phyloP scores from a whole-genome alignment of 371 early-diverging fungal species.

The Nosema muscidifuracis region DNA sequence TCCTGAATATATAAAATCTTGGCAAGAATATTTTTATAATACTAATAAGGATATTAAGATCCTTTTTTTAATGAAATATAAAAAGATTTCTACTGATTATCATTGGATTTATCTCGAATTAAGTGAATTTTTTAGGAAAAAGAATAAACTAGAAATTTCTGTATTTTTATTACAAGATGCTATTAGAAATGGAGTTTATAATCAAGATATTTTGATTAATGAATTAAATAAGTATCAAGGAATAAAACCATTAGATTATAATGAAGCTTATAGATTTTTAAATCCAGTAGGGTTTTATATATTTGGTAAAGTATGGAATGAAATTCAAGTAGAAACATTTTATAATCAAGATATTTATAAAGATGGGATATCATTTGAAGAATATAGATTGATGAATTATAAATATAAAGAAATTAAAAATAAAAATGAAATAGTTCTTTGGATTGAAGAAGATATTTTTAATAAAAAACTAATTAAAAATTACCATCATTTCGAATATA shows the following conservation, averaged over 20 bases:
- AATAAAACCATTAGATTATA: neutral
- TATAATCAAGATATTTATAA: conserved; percentile 15
- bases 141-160: conserved; percentile 15
- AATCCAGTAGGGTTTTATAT: conserved; percentile 28
- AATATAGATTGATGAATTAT: conserved; percentile 10
- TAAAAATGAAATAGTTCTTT: too few relatives aligned
- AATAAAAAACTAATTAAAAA: too few relatives aligned
- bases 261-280: conserved; percentile 18
- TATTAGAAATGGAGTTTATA: conserved; percentile 37
- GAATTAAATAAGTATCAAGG: conserved; percentile 14
- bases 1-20: conserved; percentile 56
- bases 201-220: conserved; percentile 1
- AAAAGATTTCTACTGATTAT: conserved; percentile 44
- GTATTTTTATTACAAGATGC: conserved; percentile 30
- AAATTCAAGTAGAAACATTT: neutral
- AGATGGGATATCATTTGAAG: conserved; percentile 24
- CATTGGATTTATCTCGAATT: conserved; percentile 58
- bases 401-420: too few relatives aligned
- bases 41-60: conserved; percentile 35
- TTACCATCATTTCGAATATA: too few relatives aligned
- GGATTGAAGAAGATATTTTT: too few relatives aligned
- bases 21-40: conserved; percentile 45
- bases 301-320: conserved; percentile 47
- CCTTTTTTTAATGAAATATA: conserved; percentile 58
- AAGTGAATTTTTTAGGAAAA: conserved; percentile 28